Evolutionary conservation across 805 yeast species (phyloP).

Genomic region (Saccharomycopsis sp.): DNA sequence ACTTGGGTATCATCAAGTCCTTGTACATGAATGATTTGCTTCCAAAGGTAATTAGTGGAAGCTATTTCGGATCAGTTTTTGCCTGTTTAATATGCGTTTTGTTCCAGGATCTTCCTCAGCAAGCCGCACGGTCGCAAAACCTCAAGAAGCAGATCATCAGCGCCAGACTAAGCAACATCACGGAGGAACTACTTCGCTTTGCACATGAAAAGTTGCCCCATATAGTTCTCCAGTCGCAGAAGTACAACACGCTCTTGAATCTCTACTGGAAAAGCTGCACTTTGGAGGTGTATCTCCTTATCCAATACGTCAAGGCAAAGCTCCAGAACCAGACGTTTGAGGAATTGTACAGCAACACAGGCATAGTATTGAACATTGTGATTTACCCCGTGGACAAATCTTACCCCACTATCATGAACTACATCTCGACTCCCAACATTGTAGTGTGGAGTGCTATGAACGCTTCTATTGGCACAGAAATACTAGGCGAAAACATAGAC

Average conservation of each 20-base stretch:
- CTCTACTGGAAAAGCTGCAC: slow-evolving; percentile 63
- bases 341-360: slow-evolving; percentile 79
- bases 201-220: slow-evolving; percentile 6
- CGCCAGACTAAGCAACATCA: slow-evolving; percentile 5
- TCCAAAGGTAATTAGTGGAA: slow-evolving; percentile 84
- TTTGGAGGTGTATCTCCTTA: slow-evolving; percentile 73
- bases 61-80: slow-evolving; percentile 90
- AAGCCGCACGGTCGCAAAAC: not conserved
- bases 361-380: slow-evolving; percentile 73
- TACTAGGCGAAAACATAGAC: slow-evolving; percentile 44
- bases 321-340: slow-evolving; percentile 87
- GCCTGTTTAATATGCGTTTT: slow-evolving; percentile 75
- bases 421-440: slow-evolving; percentile 89
- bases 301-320: slow-evolving; percentile 66
- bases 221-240: slow-evolving; percentile 2
- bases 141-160: not conserved
- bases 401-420: slow-evolving; percentile 71
- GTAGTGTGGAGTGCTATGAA: slow-evolving; percentile 84
- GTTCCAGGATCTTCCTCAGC: not conserved
- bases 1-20: slow-evolving; percentile 85
- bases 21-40: slow-evolving; percentile 66
- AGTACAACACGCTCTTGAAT: slow-evolving; percentile 5
- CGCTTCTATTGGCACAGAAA: slow-evolving; percentile 77
- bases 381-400: slow-evolving; percentile 72
- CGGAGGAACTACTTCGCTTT: not conserved